Evolutionary conservation across 2,329 filamentous ascomycete genomes (phyloP).

Genomic region (Trichoderma atrobrunneum): DNA sequence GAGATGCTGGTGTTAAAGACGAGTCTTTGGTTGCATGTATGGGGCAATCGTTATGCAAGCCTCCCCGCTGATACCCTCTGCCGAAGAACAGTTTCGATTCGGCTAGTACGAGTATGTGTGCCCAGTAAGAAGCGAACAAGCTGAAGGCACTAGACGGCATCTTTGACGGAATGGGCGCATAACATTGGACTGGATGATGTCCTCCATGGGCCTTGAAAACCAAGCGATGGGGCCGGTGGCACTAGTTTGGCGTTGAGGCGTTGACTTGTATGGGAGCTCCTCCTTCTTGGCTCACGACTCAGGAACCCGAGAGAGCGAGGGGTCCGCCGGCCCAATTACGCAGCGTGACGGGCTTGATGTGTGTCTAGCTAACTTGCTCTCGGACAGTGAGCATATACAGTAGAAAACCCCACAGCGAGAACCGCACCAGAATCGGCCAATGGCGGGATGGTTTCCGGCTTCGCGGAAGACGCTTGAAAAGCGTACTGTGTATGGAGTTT

Average conservation of each 20-base stretch:
- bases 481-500: neutral
- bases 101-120: neutral
- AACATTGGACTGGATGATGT: neutral
- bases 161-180: neutral
- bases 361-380: neutral
- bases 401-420: conserved; percentile 1
- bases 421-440: neutral
- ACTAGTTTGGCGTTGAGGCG: conserved; percentile 14
- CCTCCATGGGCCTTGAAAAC: neutral
- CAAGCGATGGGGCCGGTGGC: neutral
- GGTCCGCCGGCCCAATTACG: conserved; percentile 2
- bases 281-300: conserved; percentile 8
- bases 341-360: neutral
- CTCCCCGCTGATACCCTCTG: neutral
- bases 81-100: neutral
- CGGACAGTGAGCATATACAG: neutral
- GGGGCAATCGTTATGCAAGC: conserved; percentile 2
- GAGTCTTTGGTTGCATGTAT: neutral
- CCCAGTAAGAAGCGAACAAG: neutral
- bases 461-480: neutral
- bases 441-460: neutral
- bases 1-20: neutral
- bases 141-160: conserved; percentile 8
- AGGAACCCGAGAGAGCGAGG: conserved; percentile 10
- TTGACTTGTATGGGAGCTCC: neutral